Evolutionary conservation across 371 early-diverging fungal genomes (phyloP).

Genomic region (Syncephalis fuscata): DNA sequence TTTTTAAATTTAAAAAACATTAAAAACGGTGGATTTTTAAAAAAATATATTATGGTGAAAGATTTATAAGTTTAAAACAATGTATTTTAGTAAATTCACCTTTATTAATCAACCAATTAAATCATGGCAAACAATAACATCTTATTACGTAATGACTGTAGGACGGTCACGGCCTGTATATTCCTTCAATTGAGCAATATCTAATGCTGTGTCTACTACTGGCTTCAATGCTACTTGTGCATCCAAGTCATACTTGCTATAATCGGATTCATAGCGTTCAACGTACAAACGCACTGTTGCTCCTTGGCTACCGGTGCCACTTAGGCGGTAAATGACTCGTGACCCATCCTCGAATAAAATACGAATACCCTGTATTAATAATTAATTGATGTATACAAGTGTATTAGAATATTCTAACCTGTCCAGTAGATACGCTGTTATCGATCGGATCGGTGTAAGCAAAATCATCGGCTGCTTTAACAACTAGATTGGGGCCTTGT

Average conservation of each 20-base stretch:
- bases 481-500: slow-evolving; percentile 29
- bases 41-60: too few relatives aligned
- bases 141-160: slow-evolving; percentile 74
- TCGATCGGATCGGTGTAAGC: slow-evolving; percentile 90
- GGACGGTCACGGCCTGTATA: slow-evolving; percentile 82
- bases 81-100: too few relatives aligned
- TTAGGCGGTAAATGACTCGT: slow-evolving; percentile 79
- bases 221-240: slow-evolving; percentile 74
- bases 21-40: too few relatives aligned
- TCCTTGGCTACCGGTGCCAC: slow-evolving; percentile 91
- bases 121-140: too few relatives aligned
- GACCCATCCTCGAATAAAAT: slow-evolving; percentile 80
- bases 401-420: slow-evolving; percentile 17
- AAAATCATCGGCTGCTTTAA: slow-evolving; percentile 65
- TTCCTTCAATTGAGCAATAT: slow-evolving; percentile 54
- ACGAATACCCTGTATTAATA: slow-evolving; percentile 48
- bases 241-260: slow-evolving; percentile 34
- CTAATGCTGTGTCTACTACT: slow-evolving; percentile 72
- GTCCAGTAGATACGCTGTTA: slow-evolving; percentile 64
- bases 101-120: too few relatives aligned
- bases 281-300: slow-evolving; percentile 94
- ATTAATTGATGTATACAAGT: not conserved
- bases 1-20: too few relatives aligned
- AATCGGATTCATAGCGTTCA: slow-evolving; percentile 71
- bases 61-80: too few relatives aligned